Conservation (phyloP, 768 basidiomycete genomes). For the Scleroderma bovista region DNA sequence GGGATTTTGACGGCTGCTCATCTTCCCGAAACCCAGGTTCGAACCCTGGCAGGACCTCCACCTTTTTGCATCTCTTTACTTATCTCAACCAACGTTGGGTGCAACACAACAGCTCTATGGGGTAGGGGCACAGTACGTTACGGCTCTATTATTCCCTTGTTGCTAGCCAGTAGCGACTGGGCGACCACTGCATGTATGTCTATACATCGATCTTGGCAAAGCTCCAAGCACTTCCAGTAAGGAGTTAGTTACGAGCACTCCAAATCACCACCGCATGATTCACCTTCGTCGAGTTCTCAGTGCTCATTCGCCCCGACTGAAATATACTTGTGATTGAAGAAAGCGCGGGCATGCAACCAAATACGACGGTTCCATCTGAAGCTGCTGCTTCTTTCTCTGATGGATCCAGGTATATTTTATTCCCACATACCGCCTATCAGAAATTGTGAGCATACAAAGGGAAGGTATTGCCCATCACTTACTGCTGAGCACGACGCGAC, state of each 20-base stretch:
- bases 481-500: slow-evolving; percentile 83
- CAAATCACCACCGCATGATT: slow-evolving; percentile 15
- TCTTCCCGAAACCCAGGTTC: slow-evolving; percentile 17
- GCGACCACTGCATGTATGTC: slow-evolving; percentile 75
- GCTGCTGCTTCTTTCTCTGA: slow-evolving; percentile 55
- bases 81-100: too few species aligned
- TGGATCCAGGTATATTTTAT: slow-evolving; percentile 76
- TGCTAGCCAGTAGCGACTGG: slow-evolving; percentile 49
- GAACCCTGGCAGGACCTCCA: slow-evolving; percentile 15
- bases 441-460: neutral
- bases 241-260: neutral
- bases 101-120: too few species aligned
- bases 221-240: slow-evolving; percentile 53
- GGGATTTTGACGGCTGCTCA: slow-evolving; percentile 11
- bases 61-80: neutral
- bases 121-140: neutral
- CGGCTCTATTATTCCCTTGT: slow-evolving; percentile 1
- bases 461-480: slow-evolving; percentile 17
- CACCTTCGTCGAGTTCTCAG: slow-evolving; percentile 52
- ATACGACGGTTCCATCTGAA: slow-evolving; percentile 62
- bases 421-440: slow-evolving; percentile 48
- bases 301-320: slow-evolving; percentile 67
- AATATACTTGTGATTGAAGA: slow-evolving; percentile 79
- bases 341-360: slow-evolving; percentile 87
- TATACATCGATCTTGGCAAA: slow-evolving; percentile 63